Percentiles rank a stretch among this genome's conserved stretches.
Evolutionary conservation across 2,329 filamentous ascomycete species (phyloP).

Genomic region (Cladosporium austrohemisphaericum): DNA sequence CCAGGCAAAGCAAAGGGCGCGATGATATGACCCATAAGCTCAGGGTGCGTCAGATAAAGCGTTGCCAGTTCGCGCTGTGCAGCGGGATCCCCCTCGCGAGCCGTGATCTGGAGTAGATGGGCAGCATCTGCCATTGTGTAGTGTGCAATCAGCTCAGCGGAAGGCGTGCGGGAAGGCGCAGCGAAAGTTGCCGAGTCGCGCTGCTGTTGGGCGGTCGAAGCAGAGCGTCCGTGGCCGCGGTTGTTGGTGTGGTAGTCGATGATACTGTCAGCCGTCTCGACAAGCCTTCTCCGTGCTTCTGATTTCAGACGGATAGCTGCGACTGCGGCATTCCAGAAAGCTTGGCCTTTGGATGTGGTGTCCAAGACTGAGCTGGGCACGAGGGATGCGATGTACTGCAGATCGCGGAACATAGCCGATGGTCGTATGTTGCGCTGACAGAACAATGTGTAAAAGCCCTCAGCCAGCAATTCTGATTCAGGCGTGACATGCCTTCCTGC

Average conservation of each 20-base stretch:
- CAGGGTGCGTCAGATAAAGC: constrained; percentile 87
- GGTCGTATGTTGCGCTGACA: constrained; percentile 44
- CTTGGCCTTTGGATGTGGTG: constrained; percentile 61
- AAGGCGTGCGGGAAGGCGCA: constrained; percentile 23
- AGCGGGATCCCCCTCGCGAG: constrained; percentile 82
- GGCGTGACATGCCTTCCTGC: neutral
- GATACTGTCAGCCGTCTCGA: constrained; percentile 68
- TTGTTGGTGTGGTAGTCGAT: constrained; percentile 66
- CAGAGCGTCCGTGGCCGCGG: constrained; percentile 40
- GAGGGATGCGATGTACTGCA: constrained; percentile 58
- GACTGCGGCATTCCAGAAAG: constrained; percentile 85
- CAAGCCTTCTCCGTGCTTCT: constrained; percentile 79
- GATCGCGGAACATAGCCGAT: constrained; percentile 46
- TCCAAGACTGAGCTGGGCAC: constrained; percentile 56
- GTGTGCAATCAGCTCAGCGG: constrained; percentile 47
- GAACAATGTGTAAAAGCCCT: constrained; percentile 37
- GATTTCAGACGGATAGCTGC: constrained; percentile 86
- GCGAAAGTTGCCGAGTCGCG: constrained; percentile 31
- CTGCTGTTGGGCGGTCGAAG: constrained; percentile 32
- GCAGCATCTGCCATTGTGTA: constrained; percentile 77
- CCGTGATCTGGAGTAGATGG: constrained; percentile 86
- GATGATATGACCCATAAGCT: constrained; percentile 74
- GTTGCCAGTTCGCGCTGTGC: constrained; percentile 91
- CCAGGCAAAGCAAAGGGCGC: constrained; percentile 78
- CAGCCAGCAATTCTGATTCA: constrained; percentile 15